Evolutionary conservation across 2,329 filamentous ascomycete species (phyloP), one percentile per base, ranked within the genome.

Genomic region (Chalara sp.): DNA sequence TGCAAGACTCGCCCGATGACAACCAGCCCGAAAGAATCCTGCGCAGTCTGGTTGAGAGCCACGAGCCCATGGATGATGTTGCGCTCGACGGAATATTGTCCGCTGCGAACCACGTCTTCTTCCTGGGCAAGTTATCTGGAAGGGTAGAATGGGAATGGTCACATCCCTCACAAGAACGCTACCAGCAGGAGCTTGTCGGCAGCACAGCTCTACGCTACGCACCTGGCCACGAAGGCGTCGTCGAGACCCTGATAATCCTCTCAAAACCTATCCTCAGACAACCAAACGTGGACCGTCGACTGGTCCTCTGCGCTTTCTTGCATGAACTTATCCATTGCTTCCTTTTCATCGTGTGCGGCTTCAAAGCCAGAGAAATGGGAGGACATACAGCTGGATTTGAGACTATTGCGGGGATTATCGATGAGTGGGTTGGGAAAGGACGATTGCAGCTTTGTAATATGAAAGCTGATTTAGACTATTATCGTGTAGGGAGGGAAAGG

Each of bases 291-390:
- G 81, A 80, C 61, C 69, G 81, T 5, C 72, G 79, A 6, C 70
- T 85, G 12, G 72, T 85, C 49, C 81, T 85, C 46, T 80, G 78
- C 6, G 82, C 81, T 0, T 84, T 86, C 55, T 61, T 86, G 44
- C 82, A 85, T 61, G 82, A 86, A 65, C 74, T 84, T 58, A 81
- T 85, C 45, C 81, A 85, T 66, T 81, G 80, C 65, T 85, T 83
- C 60, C 68, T 85, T 12, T 85, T 85, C 56, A 75, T 85, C 51
- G 71, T 69, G 47, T 83, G 80, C 57, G 81, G 81, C 4, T 77
- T 81, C 61, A 71, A 74, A 42, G 80, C 80, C 0, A 68, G 74
- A 35, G 67, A 71, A 29, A 70, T 72, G 41, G 80, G 80, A 8
- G 81, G 81, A 0, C 81, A 85, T 56, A 84, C 81, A 2, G 63